phyloP scores from a whole-genome alignment of 805 yeast genomes.

The Clavispora vitiphila region DNA sequence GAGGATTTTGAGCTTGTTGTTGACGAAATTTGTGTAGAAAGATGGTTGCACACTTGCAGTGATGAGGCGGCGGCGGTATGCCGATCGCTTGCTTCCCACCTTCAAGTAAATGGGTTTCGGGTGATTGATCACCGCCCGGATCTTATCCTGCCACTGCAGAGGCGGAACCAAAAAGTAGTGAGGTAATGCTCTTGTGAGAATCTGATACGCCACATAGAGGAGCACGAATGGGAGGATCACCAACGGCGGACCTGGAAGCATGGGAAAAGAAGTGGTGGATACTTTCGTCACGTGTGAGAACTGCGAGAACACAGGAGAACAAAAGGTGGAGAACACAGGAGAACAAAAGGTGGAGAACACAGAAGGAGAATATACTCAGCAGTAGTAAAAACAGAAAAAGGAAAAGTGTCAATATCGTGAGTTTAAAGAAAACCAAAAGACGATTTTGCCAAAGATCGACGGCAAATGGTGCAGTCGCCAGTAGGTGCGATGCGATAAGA shows the following conservation, averaged over 20 bases:
- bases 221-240: conserved; percentile 8
- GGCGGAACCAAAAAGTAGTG: conserved; percentile 34
- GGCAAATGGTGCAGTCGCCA: not conserved
- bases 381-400: too few species aligned
- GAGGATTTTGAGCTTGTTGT: conserved; percentile 30
- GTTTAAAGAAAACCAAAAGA: not conserved
- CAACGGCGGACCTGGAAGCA: conserved; percentile 3
- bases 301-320: not conserved
- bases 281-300: not conserved
- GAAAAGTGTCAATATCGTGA: too few species aligned
- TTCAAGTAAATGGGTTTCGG: conserved; percentile 32
- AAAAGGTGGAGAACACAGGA: not conserved
- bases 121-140: conserved; percentile 25
- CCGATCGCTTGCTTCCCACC: conserved; percentile 34
- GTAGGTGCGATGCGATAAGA: not conserved
- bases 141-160: conserved; percentile 34
- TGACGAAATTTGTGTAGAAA: conserved; percentile 33
- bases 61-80: conserved; percentile 33
- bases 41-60: conserved; percentile 33
- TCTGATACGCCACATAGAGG: conserved; percentile 13
- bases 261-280: not conserved
- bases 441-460: not conserved
- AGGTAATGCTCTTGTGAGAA: conserved; percentile 25
- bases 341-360: not conserved
- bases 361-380: too few species aligned